Base-by-base conservation (phyloP, 805 yeast species). In the Clavispora vitiphila region DNA sequence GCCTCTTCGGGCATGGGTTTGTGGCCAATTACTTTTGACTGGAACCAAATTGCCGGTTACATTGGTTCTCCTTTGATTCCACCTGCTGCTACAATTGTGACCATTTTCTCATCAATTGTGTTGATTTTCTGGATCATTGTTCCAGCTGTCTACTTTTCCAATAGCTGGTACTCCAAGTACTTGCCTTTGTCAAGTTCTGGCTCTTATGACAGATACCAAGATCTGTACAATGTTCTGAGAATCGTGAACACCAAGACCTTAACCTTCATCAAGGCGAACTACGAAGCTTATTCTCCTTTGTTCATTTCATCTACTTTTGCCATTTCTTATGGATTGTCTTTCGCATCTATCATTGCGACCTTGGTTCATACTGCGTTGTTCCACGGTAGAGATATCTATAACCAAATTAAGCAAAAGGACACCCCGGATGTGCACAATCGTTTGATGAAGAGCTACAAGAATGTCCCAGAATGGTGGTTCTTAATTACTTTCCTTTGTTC, bases 21-120 rank as follows among this genome's bases (percentile, higher is more conserved):
- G 56, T 59, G 80, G 49, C 89, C 89, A 9, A 57, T 81, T 35
- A 77, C 84, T 14, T 80, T 83, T 53, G 87, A 82, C 60, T 83
- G 86, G 86, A 74, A 75, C 52, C 78, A 78, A 54, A 65, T 81
- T 31, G 73, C 80, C 8, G 72, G 69, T 43, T 74, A 71, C 60
- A 62, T 77, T 47, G 81, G 81, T 14, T 76, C 81, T 16, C 87
- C 88, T 9, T 68, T 83, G 55, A 69, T 80, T 40, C 82, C 86
- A 8, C 87, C 88, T 15, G 72, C 75, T 21, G 59, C 72, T 12
- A 62, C 75, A n/a, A 67, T 77, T 18, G 60, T 74, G 25, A 66
- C 79, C 18, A 56, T 76, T 32, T 61, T 77, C 31, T 35, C 43
- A 9, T 56, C 62, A 8, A 47, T 62, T 41, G 62, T 51, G 45